These are phyloP conservation scores for Aspergillus viridinutans DNA, from an alignment of 2,329 filamentous ascomycete species.

Conservation along the genomic window DNA sequence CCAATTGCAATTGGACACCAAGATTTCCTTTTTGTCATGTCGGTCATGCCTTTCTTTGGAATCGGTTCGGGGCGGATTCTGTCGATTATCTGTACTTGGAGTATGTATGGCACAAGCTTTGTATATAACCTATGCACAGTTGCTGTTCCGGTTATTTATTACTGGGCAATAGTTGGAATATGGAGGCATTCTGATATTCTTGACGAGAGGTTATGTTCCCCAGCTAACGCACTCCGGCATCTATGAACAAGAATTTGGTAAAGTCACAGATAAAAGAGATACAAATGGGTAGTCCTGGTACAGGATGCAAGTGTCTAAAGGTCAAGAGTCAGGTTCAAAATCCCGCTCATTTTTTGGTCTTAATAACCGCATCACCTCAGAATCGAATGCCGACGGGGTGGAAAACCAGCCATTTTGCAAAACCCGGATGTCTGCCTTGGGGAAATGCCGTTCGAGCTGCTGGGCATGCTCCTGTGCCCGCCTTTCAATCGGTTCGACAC, in stretches of 20 bases:
- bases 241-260: too few relatives aligned
- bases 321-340: too few relatives aligned
- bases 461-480: neutral
- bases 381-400: too few relatives aligned
- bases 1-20: neutral
- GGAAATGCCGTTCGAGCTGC: neutral
- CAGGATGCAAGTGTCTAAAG: too few relatives aligned
- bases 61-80: neutral
- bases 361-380: too few relatives aligned
- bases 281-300: neutral
- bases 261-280: neutral
- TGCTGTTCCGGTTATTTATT: neutral
- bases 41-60: neutral
- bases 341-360: too few relatives aligned
- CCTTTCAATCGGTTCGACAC: neutral
- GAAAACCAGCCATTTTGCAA: rapidly evolving
- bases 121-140: neutral
- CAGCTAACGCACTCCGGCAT: too few relatives aligned
- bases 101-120: neutral
- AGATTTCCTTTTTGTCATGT: neutral
- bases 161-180: too few relatives aligned
- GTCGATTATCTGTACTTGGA: neutral
- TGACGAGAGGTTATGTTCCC: neutral
- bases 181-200: neutral
- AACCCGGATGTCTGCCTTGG: neutral